Evolutionary conservation across 2,329 filamentous ascomycete genomes (phyloP).

Genomic region (Xylaria sp.): DNA sequence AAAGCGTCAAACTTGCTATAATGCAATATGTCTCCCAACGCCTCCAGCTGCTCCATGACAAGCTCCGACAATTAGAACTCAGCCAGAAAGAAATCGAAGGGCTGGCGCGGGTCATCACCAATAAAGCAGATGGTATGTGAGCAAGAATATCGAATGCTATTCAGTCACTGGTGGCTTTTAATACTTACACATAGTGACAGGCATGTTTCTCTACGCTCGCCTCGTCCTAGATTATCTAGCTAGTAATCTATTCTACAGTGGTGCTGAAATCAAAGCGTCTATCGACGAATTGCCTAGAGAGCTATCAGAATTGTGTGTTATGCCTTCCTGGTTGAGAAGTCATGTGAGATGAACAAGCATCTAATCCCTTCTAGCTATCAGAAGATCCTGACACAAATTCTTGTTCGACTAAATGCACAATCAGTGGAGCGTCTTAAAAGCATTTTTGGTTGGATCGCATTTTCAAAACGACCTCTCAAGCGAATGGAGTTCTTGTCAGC

Average conservation of each 20-base stretch:
- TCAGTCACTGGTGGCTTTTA: too few relatives aligned
- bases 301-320: too few relatives aligned
- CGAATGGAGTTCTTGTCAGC: slow-evolving; percentile 51
- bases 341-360: too few relatives aligned
- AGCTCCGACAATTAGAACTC: slow-evolving; percentile 38
- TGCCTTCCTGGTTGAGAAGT: too few relatives aligned
- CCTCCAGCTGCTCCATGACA: slow-evolving; percentile 14
- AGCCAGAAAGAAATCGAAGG: slow-evolving; percentile 31
- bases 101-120: slow-evolving; percentile 35
- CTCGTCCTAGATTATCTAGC: too few relatives aligned
- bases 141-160: slow-evolving; percentile 3
- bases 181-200: too few relatives aligned
- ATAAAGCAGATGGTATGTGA: slow-evolving; percentile 45
- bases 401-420: slow-evolving; percentile 39
- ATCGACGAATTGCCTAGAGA: too few relatives aligned
- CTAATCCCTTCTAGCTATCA: too few relatives aligned
- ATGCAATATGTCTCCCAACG: slow-evolving; percentile 37
- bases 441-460: slow-evolving; percentile 53
- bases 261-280: too few relatives aligned
- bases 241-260: too few relatives aligned
- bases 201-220: too few relatives aligned
- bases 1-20: slow-evolving; percentile 38
- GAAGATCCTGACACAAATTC: too few relatives aligned
- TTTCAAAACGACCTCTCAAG: slow-evolving; percentile 50
- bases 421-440: slow-evolving; percentile 47